Evolutionary conservation across 495 filamentous ascomycete species (phyloP), one percentile per base, ranked within the genome.

Genomic region (Tirmania nivea): DNA sequence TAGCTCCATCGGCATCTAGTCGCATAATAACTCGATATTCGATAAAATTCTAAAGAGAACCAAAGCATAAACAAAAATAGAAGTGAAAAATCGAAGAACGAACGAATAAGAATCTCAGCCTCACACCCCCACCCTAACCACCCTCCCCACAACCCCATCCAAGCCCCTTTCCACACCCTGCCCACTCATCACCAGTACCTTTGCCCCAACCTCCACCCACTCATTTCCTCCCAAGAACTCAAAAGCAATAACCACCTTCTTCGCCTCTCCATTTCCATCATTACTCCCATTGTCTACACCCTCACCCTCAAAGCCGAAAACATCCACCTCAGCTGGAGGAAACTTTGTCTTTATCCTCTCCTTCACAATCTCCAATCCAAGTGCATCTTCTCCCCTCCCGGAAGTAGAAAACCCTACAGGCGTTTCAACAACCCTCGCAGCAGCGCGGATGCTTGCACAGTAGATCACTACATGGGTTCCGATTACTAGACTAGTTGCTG

Each of bases 141-240:
- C 39, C 39, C 39, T 45, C 8, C 42, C 35, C 3, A 55, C 20
- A 20, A 48, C 55, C 2, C 49, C 19, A 35, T 67, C 56, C 75
- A 51, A 72, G 77, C 67, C 10, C 83, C 71, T 53, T 65, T 72
- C 7, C 81, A 80, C 11, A 82, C 78, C 63, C 73, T 81, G 0
- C 76, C 79, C 49, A 81, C 81, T 35, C 75, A 85, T 79, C 7
- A 96, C 71, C 52, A 97, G 68, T 20, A 95, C 80, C 54, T 76
- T 77, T 14, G 79, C 80, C 1, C 80, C 89, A 10, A 84, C 58
- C 66, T 93, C 84, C 42, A 95, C 70, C 82, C 86, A 96, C 63
- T 95, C 88, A 31, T 80, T 74, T 48, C 76, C 80, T 7, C 77
- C 77, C 11, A 83, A 68, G 53, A 97, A 77, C 45, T 81, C 78